Base-by-base conservation (phyloP, 2,329 filamentous ascomycete genomes). In the Colletotrichum tabaci region DNA sequence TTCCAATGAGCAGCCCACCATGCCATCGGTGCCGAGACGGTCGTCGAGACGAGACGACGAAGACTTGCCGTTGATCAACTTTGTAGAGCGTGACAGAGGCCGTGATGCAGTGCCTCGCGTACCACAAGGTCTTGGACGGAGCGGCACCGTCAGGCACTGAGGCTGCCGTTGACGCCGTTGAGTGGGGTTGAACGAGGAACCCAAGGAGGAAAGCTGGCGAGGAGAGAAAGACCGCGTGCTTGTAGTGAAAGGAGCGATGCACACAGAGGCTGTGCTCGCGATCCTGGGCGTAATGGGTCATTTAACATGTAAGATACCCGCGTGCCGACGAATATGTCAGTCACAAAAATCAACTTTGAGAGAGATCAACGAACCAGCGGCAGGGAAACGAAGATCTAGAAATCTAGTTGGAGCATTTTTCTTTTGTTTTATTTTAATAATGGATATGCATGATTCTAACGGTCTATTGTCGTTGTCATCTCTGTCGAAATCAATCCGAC, bases 11-110 rank as follows among this genome's bases (percentile, higher is more conserved):
- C 72, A 69, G 30, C 70, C 72, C 16, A 66, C 70, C n/a, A 61
- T 74, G 26, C 73, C 73, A n/a, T 73, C 67, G 9, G 38, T 74
- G 57, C 73, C 73, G 40, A 61, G 61, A 52, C 69, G 61, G 38
- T 55, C 73, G 7, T 63, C 73, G 13, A 62, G 61, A 35, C 53
- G 65, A 7, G 63, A 74, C 18, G 73, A 74, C 40, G 73, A 74
- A 57, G 73, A 74, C 65, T 64, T 74, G 50, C 73, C 73, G 8
- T 57, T 74, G 26, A 74, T 74, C 44, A 74, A 74, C 53, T 74
- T 74, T 26, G 71, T 74, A 9, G 73, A 74, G 15, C 71, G 67
- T 16, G 63, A 67, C 12, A 49, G 67, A 49, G 58, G 64, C 13
- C 67, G 73, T 3, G 73, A 74, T 26, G 21, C 70, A 40, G 73